Evolutionary conservation across 164 flowering plant species (phyloP).

Genomic region (Annona squamosa): DNA sequence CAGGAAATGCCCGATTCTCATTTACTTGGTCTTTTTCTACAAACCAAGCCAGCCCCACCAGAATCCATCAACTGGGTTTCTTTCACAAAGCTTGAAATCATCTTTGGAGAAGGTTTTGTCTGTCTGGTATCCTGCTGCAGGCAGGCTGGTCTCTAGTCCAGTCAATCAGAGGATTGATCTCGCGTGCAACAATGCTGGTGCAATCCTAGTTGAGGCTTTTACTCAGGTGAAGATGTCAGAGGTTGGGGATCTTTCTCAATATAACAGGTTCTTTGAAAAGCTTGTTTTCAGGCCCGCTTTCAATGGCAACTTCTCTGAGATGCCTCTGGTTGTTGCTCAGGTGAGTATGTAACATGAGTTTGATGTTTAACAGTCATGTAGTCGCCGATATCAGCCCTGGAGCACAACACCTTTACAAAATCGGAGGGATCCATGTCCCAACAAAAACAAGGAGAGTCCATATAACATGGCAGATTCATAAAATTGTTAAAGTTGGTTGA

Average conservation of each 20-base stretch:
- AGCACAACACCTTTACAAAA: too few relatives aligned
- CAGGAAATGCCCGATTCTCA: conserved; percentile 42
- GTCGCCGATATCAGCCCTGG: too few relatives aligned
- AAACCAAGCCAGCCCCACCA: conserved; percentile 11
- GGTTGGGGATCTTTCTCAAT: conserved; percentile 42
- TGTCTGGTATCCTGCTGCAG: conserved; percentile 44
- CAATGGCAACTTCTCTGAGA: conserved; percentile 28
- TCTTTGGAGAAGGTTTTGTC: conserved; percentile 38
- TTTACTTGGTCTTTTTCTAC: conserved; percentile 50
- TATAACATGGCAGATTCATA: too few relatives aligned
- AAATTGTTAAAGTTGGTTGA: too few relatives aligned
- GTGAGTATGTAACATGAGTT: conserved; percentile 15
- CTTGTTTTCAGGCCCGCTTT: conserved; percentile 38
- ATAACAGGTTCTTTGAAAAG: conserved; percentile 35
- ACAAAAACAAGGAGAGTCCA: too few relatives aligned
- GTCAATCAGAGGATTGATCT: conserved; percentile 33
- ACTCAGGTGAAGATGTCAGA: conserved; percentile 31
- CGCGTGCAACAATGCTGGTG: conserved; percentile 44
- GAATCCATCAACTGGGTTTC: conserved; percentile 9
- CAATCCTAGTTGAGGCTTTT: conserved; percentile 38
- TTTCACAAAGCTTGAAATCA: conserved; percentile 29
- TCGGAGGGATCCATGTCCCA: too few relatives aligned
- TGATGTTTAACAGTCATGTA: too few relatives aligned
- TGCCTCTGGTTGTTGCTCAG: conserved; percentile 55
- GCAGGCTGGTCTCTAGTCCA: conserved; percentile 30